phyloP scores from a whole-genome alignment of 1,284 basidiomycete genomes.

The Sporisorium scitamineum region DNA sequence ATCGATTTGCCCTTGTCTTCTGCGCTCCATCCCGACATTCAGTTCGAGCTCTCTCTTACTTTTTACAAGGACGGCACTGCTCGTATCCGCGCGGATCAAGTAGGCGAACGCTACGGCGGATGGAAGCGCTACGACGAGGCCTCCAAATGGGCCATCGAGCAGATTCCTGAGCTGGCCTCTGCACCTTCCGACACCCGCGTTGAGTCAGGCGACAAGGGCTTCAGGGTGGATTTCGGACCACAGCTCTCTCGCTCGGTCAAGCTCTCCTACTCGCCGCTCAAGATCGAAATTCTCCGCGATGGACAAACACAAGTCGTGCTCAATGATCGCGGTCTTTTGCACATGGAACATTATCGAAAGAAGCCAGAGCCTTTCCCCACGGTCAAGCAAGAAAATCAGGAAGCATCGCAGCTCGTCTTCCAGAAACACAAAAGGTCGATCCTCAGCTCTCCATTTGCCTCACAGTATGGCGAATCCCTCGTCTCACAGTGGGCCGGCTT shows the following conservation, averaged over 20 bases:
- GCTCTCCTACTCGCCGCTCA: conserved; percentile 58
- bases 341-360: conserved; percentile 91
- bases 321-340: conserved; percentile 88
- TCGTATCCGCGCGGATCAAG: conserved; percentile 63
- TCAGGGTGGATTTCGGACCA: conserved; percentile 50
- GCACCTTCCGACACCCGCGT: conserved; percentile 21
- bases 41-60: conserved; percentile 56
- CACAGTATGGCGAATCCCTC: conserved; percentile 29
- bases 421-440: conserved; percentile 52
- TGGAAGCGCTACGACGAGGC: conserved; percentile 66
- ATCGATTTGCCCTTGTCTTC: conserved; percentile 51
- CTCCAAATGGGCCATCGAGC: conserved; percentile 58
- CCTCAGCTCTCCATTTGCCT: conserved; percentile 31
- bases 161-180: conserved; percentile 49
- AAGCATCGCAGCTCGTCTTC: conserved; percentile 52
- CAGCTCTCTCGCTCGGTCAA: conserved; percentile 34
- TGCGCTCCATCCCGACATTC: conserved; percentile 60
- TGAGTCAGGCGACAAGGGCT: conserved; percentile 20
- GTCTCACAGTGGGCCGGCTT: conserved; percentile 63
- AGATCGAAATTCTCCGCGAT: conserved; percentile 74
- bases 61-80: conserved; percentile 65
- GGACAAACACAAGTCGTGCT: conserved; percentile 84
- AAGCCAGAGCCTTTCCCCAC: conserved; percentile 63
- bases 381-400: conserved; percentile 44
- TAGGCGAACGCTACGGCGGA: conserved; percentile 52